Base-by-base conservation (phyloP, 371 early-diverging fungal species). In the Rhizopus sp. region DNA sequence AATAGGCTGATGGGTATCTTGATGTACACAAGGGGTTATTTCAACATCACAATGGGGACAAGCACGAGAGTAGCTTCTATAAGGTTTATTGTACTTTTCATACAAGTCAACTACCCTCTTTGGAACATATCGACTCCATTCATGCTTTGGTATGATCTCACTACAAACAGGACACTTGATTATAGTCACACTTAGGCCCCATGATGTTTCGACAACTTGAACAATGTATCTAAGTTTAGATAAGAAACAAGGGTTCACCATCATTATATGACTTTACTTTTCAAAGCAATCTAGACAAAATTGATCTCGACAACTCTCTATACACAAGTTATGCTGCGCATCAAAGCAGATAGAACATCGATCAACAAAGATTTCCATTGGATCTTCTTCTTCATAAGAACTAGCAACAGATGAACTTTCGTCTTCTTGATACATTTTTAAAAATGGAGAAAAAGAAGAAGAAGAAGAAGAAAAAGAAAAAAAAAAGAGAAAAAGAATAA, bases 271-370 rank as follows among this genome's bases (percentile, higher is more conserved):
- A 31, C 15, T 31, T 60, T 69, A 80, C 81, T 77, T 73, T 60
- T 74, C 66, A 59, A 83, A 83, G 55, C 84, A 83, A 17, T 77
- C 79, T 38, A 68, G 39, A 38, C 84, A 83, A 58, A 74, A 83
- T 59, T 83, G 84, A 53, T 83, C 84, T 44, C 71, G 60, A 53
- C 84, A 83, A 41, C 52, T 37, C 12, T 84, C 77, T 34, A 84
- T 63, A 45, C 82, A 84, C 13, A 84, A 71, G 52, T 84, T 83
- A 37, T 81, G 63, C 3, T 73, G 69, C 4, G 73, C 62, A 59
- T 84, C 83, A 70, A 84, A 84, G 62, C 84, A 84, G 47, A 84
- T 84, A 37, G 81, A 81, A 42, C 84, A 84, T 7, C 80, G 64
- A 46, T 81, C 73, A 12, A 81, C 56, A 68, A 77, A 82, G 51